Evolutionary conservation across 371 early-diverging fungal species (phyloP).

Genomic region (Coemansia sp.): DNA sequence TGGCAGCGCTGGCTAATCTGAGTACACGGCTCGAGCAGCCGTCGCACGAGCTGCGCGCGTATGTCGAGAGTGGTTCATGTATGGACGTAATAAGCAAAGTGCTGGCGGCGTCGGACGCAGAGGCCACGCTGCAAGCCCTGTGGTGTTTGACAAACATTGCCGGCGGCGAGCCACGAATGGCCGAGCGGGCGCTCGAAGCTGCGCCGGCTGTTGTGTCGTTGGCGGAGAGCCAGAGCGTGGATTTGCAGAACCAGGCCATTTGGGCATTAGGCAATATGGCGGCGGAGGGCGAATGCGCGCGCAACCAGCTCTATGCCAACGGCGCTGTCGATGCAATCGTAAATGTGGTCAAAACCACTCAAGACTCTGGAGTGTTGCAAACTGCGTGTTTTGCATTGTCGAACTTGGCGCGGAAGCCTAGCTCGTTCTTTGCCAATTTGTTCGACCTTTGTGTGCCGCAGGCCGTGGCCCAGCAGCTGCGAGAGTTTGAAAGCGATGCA

Average conservation of each 20-base stretch:
- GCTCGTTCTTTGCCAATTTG: conserved; percentile 56
- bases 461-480: conserved; percentile 54
- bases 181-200: conserved; percentile 57
- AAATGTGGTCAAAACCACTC: conserved; percentile 54
- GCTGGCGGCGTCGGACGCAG: conserved; percentile 55
- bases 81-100: conserved; percentile 36
- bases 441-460: conserved; percentile 53
- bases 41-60: conserved; percentile 36
- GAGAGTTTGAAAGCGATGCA: conserved; percentile 28
- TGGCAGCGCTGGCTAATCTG: conserved; percentile 23
- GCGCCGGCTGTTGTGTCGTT: conserved; percentile 63
- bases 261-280: conserved; percentile 75
- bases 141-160: conserved; percentile 72
- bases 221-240: conserved; percentile 58
- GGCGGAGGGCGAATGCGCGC: conserved; percentile 61
- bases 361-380: conserved; percentile 53
- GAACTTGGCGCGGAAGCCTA: conserved; percentile 67
- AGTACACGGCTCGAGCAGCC: conserved; percentile 40
- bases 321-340: conserved; percentile 63
- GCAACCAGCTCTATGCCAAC: conserved; percentile 59
- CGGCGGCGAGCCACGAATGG: conserved; percentile 60
- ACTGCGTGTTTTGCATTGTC: conserved; percentile 76
- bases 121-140: conserved; percentile 64
- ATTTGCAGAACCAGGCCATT: conserved; percentile 70
- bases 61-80: conserved; percentile 27